Evolutionary conservation across 1,139 yeast genomes (phyloP), one percentile per base, ranked within the genome.

Genomic region (Debaryomyces sp.): DNA sequence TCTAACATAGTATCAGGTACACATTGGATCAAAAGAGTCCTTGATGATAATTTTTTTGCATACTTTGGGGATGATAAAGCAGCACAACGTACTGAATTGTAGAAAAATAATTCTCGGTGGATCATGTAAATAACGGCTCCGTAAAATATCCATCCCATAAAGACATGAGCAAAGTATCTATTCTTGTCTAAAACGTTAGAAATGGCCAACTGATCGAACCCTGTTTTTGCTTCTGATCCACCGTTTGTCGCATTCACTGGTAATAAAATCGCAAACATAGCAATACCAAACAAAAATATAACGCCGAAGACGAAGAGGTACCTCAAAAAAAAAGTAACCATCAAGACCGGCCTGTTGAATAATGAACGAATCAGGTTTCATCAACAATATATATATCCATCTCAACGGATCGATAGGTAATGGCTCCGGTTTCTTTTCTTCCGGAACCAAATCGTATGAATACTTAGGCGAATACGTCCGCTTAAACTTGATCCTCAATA

Each of bases 161-260:
- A 79, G 1, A 86, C 92, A 63, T 92, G 96, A 2, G 97, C 97
- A 67, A 83, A 94, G 67, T 87, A 88, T 50, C 96, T 78, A 46
- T 78, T 69, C 45, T 70, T 67, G 60, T 81, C 59, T 26, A 65
- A 68, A 40, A 85, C 82, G 63, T 94, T 91, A 35, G 95, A 80
- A 61, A 86, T 89, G 2, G 96, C 84, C 54, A 90, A 78, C 56
- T 80, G 77, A 66, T 94, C 94, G 55, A 94, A 79, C 2, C 97
- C 97, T 0, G 59, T 51, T 46, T 77, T 66, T 27, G 73, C 72
- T 12, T 12, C n/a, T n/a, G n/a, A 6, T 15, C 73, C 75, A 33
- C 91, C 90, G 52, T 80, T 75, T 2, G 82, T 68, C 9, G 87
- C 89, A 61, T 87, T 85, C 22, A 87, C 65, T 1, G 95, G 85